Evolutionary conservation across 495 filamentous ascomycete species (phyloP).

Genomic region (Xylaria nigripes): DNA sequence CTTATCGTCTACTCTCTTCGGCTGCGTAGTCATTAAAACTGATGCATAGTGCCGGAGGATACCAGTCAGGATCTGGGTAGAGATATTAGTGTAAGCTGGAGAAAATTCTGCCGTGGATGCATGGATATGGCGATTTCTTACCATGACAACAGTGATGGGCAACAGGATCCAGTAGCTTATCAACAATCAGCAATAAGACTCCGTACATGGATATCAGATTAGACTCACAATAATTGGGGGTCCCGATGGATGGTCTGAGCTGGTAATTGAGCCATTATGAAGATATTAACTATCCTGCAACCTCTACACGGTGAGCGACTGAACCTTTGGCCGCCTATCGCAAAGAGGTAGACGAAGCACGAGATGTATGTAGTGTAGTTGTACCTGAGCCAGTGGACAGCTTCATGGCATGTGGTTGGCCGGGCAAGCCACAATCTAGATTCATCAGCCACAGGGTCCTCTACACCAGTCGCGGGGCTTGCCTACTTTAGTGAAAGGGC

Average conservation of each 20-base stretch:
- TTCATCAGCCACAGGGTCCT: slow-evolving; percentile 1
- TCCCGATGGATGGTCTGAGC: slow-evolving; percentile 96
- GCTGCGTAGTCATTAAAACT: slow-evolving; percentile 74
- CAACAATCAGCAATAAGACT: slow-evolving; percentile 5
- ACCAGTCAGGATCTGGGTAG: slow-evolving; percentile 73
- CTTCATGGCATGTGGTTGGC: not conserved
- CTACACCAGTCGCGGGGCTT: not conserved
- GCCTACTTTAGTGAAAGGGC: not conserved
- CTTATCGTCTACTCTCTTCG: slow-evolving; percentile 70
- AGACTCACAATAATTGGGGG: slow-evolving; percentile 84
- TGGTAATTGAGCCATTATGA: slow-evolving; percentile 73
- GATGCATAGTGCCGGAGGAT: slow-evolving; percentile 93
- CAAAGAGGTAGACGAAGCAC: not conserved
- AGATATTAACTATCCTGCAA: not conserved
- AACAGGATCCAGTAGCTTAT: slow-evolving; percentile 94
- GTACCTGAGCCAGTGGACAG: too few relatives aligned
- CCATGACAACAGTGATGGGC: slow-evolving; percentile 96
- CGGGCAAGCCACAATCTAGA: not conserved
- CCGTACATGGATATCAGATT: not conserved
- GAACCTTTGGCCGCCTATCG: not conserved
- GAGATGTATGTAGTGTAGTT: not conserved
- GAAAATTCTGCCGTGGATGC: not conserved
- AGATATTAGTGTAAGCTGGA: slow-evolving; percentile 4
- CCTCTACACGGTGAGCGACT: not conserved
- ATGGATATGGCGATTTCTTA: slow-evolving; percentile 31